These are phyloP conservation scores for Schizosaccharomyces octosporus DNA, from an alignment of 805 yeast genomes.

Conservation along the genomic window DNA sequence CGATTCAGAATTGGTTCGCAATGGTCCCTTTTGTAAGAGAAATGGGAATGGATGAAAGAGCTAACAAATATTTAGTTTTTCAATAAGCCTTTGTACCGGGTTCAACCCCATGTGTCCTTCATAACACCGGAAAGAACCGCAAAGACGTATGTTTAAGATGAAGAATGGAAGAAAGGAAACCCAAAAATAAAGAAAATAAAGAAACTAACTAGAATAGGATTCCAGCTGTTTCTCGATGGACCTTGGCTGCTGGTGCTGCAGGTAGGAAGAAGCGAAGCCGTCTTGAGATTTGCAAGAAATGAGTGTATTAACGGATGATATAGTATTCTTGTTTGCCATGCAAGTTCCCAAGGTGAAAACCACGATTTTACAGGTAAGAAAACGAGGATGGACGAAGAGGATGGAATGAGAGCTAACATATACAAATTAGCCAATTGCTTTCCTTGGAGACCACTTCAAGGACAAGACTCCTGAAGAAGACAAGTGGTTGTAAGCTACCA, in stretches of 20 bases:
- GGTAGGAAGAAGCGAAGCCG: background rate
- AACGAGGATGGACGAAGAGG: background rate
- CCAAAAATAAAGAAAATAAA: background rate
- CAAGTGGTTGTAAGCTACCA: conserved; percentile 1
- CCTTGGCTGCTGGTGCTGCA: background rate
- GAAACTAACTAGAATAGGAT: background rate
- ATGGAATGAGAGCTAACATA: background rate
- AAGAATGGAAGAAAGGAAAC: background rate
- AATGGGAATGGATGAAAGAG: background rate
- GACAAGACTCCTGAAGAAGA: conserved; percentile 1
- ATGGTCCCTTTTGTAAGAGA: background rate
- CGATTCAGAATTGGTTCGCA: background rate
- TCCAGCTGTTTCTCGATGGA: background rate
- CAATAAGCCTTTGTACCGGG: background rate
- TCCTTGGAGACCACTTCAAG: background rate
- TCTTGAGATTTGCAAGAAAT: background rate
- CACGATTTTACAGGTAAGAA: background rate
- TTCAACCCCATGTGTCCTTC: background rate
- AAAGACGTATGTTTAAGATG: background rate
- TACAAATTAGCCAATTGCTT: background rate
- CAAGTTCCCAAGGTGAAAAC: background rate
- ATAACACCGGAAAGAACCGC: background rate
- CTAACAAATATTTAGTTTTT: background rate
- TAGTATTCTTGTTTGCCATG: background rate
- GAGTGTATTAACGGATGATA: background rate